phyloP scores from a whole-genome alignment of 768 basidiomycete genomes.

The Tulasnella sp. region DNA sequence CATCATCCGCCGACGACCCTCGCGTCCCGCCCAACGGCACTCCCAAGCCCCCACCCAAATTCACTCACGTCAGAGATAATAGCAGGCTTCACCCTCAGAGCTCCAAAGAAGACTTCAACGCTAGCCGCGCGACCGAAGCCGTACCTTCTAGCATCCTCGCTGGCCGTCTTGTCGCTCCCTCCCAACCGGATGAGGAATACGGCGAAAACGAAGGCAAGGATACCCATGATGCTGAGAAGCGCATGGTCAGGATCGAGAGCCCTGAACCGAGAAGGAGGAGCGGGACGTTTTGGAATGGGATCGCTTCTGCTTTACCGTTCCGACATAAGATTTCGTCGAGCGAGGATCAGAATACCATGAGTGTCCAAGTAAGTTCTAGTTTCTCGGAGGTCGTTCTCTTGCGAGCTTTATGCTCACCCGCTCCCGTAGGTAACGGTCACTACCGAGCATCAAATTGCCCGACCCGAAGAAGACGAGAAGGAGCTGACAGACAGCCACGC shows the following conservation, averaged over 20 bases:
- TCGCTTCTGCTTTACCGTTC: background rate
- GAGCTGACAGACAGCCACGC: conserved; percentile 11
- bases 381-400: background rate
- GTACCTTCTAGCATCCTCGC: conserved; percentile 2
- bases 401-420: background rate
- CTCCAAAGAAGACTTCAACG: background rate
- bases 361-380: conserved; percentile 5
- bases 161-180: background rate
- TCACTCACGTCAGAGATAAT: background rate
- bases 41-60: no score
- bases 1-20: background rate
- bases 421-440: conserved; percentile 27
- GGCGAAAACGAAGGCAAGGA: background rate
- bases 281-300: conserved; percentile 2
- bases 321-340: background rate
- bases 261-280: conserved; percentile 12
- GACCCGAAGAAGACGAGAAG: background rate
- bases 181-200: background rate
- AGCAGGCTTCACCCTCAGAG: background rate
- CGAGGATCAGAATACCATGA: conserved; percentile 28
- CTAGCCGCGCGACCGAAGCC: background rate
- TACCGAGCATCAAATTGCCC: conserved; percentile 17
- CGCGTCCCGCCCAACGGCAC: background rate
- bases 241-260: background rate
- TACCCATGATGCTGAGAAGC: background rate